These are phyloP conservation scores for Boletus eberwhitei DNA, from an alignment of 768 basidiomycete genomes.

Conservation along the genomic window DNA sequence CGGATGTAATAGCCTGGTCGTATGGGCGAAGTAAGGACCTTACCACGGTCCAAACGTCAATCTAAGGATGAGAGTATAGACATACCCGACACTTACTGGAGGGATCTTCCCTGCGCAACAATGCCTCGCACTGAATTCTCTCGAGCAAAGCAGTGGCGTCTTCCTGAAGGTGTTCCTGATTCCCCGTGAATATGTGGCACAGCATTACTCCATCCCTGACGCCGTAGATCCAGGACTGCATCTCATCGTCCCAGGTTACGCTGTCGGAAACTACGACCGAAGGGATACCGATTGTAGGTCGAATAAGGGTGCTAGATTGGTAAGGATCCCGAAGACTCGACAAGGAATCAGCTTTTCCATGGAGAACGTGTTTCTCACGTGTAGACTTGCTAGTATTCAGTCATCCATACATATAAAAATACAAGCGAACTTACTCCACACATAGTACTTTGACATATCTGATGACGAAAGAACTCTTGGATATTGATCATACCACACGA, in stretches of 20 bases:
- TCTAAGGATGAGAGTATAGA: background rate
- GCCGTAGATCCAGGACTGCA: slow-evolving; percentile 28
- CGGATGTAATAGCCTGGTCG: slow-evolving; percentile 11
- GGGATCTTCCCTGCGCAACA: slow-evolving; percentile 18
- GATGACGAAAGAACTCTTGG: slow-evolving; percentile 44
- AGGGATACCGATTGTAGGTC: slow-evolving; percentile 19
- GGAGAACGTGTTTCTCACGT: background rate
- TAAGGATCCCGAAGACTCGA: slow-evolving; percentile 21
- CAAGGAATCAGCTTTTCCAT: slow-evolving; percentile 21
- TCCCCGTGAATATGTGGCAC: slow-evolving; percentile 50
- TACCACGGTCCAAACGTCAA: slow-evolving; percentile 1
- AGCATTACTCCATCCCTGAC: slow-evolving; percentile 24
- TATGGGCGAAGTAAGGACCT: slow-evolving; percentile 31
- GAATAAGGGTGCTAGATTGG: slow-evolving; percentile 10
- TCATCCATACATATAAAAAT: background rate
- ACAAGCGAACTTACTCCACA: slow-evolving; percentile 36
- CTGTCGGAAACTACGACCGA: slow-evolving; percentile 10
- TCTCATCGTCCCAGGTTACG: slow-evolving; percentile 29
- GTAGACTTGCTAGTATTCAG: slow-evolving; percentile 17
- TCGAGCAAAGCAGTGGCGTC: slow-evolving; percentile 37
- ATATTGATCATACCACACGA: slow-evolving; percentile 49
- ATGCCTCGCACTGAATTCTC: slow-evolving; percentile 37
- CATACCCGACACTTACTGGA: slow-evolving; percentile 17
- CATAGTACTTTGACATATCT: slow-evolving; percentile 39
- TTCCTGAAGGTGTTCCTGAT: slow-evolving; percentile 38